Evolutionary conservation across 176 grass and related monocot species (phyloP).

Genomic region (Zoysia japonica): DNA sequence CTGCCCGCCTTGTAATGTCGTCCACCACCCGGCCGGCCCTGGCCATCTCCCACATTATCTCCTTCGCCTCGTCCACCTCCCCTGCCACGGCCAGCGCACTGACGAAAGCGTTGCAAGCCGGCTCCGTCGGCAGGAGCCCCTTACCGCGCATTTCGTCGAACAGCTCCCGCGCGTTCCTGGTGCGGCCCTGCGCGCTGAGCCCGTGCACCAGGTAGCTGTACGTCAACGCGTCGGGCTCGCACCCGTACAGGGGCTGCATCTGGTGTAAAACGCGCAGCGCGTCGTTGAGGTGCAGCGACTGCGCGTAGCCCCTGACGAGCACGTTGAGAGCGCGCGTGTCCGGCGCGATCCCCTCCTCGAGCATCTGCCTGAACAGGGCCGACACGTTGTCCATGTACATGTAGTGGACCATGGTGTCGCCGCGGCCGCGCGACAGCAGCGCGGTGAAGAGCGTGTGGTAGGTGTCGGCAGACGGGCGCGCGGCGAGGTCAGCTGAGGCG

Average conservation of each 20-base stretch:
- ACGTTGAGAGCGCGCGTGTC: conserved; percentile 72
- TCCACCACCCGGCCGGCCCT: conserved; percentile 51
- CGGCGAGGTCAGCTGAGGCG: conserved; percentile 50
- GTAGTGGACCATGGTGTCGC: conserved; percentile 69
- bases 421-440: conserved; percentile 56
- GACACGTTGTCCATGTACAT: conserved; percentile 80
- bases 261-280: conserved; percentile 79
- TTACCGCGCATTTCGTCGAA: conserved; percentile 57
- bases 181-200: conserved; percentile 71
- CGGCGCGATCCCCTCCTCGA: conserved; percentile 63
- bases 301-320: conserved; percentile 68
- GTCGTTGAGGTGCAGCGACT: conserved; percentile 83
- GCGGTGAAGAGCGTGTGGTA: conserved; percentile 84
- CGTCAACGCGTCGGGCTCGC: conserved; percentile 62
- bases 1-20: conserved; percentile 48
- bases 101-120: conserved; percentile 57
- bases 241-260: conserved; percentile 65
- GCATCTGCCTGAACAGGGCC: conserved; percentile 83
- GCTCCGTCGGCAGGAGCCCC: conserved; percentile 38
- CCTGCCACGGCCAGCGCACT: conserved; percentile 62
- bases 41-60: conserved; percentile 64
- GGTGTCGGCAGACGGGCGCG: conserved; percentile 58
- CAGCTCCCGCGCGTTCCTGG: conserved; percentile 60
- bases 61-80: conserved; percentile 41
- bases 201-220: conserved; percentile 83